Base-by-base conservation (phyloP, 371 early-diverging fungal species). In the Rhizopus sp. region DNA sequence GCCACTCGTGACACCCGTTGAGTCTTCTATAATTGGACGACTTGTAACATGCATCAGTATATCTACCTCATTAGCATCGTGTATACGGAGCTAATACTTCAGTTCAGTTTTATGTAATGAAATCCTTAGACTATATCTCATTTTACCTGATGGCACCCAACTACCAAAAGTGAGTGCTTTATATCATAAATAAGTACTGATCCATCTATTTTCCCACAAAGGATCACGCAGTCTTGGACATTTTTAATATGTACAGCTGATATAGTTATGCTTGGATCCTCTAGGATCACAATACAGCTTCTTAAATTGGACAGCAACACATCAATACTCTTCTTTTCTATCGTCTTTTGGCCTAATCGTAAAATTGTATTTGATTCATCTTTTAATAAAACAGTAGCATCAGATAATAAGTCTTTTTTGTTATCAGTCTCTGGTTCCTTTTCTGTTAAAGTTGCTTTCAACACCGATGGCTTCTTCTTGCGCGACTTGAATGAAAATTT, bases 11-110 rank as follows among this genome's bases (percentile, higher is more conserved):
- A 93, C 74, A 0, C 67, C 61, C 5, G 71, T 52, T 31, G 90
- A 91, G 49, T 87, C 85, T 63, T 93, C 93, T 62, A 94, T 93
- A 59, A 93, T 91, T 3, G 93, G 93, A 4, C 84, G 83, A 59
- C 91, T 89, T 1, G 86, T 70, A 29, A 87, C 88, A 51, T 84
- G 81, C 12, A 92, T 64, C 23, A 85, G 77, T 12, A 89, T 75
- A 47, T 82, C 79, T 47, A 89, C 79, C 46, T 74, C 32, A 5
- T 54, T 72, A 0, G 89, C 88, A 57, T 84, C 80, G 68, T 92
- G 93, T 84, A 94, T 85, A 45, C 92, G 84, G 46, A 90, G 82
- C 88, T 90, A 61, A 3, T 23, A 23, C 2, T 23, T 23, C 23
- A 23, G 23, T 23, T 47, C 46, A 37, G 37, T 35, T 4, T 38